These are phyloP conservation scores for Lathyrus tuberosus DNA, from an alignment of 306 rosid genomes.

Conservation along the genomic window DNA sequence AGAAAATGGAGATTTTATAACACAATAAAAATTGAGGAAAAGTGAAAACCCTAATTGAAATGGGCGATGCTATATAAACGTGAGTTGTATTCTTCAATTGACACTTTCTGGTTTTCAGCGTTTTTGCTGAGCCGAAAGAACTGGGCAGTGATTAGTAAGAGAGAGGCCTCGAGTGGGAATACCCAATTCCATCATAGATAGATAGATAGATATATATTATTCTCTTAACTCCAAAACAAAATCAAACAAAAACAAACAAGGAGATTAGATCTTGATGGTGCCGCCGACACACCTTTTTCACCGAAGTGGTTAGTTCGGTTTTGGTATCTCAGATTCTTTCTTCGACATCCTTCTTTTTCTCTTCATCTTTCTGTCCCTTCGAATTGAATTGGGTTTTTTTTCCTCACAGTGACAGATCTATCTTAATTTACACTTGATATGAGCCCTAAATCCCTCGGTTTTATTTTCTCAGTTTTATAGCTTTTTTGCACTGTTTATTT, in stretches of 20 bases:
- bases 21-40: background rate
- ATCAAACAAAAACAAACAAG: background rate
- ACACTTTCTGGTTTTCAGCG: background rate
- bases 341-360: background rate
- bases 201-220: background rate
- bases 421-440: conserved; percentile 74
- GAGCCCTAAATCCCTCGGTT: conserved; percentile 44
- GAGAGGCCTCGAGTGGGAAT: conserved; percentile 81
- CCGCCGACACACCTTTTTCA: conserved; percentile 52
- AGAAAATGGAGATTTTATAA: no score
- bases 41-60: conserved; percentile 25
- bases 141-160: conserved; percentile 70
- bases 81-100: background rate
- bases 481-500: conserved; percentile 48
- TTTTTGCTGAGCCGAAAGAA: background rate
- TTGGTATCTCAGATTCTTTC: conserved; percentile 49
- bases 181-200: conserved; percentile 35
- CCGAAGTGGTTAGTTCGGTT: conserved; percentile 24
- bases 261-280: conserved; percentile 40
- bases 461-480: no score
- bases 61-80: conserved; percentile 3
- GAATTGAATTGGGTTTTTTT: conserved; percentile 27
- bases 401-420: conserved; percentile 54
- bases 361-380: background rate
- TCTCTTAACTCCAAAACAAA: background rate